Base-by-base conservation (phyloP, 73 alveolate species). In the Paramecium octaurelia region DNA sequence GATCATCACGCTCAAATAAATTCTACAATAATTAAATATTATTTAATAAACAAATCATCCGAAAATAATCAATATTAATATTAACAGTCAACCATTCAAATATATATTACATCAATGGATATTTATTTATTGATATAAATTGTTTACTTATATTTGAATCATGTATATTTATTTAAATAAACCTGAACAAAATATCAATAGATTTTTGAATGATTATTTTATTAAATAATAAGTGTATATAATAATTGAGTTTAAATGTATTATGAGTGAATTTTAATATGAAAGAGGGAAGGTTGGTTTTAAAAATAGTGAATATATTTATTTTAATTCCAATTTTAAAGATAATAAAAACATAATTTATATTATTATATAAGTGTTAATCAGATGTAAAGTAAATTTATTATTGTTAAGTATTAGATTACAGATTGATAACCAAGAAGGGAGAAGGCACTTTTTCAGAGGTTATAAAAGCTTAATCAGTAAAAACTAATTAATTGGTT, bases 401-500 rank as follows among this genome's bases (percentile, higher is more conserved):
- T 12, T 64, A 64, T 31, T 11, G 8, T 64, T 3, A 95, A 93
- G 23, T 21, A 57, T 35, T 80, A 80, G 91, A 80, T 46, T 96
- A 96, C 60, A 92, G 95, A 54, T 60, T 96, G 31, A 90, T 96
- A n/a, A 86, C 94, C 27, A 96, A 97, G 93, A 88, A 95, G 92
- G 99, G 99, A 54, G 99, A 98, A 92, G 99, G 99, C 46, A 98
- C 99, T 34, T 98, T 98, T 87, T 97, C 99, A n/a, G 99, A 98
- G 87, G 99, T 98, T 42, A 94, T 98, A 69, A 98, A 98, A 76
- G 99, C 99, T 9, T 98, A 98, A 95, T 93, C 98, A 77, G 84
- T 98, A 54, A 96, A 95, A 73, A 95, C 99, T 0, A 98, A 98
- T 16, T 38, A 94, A 73, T 97, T 80, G 36, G 99, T 98, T 5